Evolutionary conservation across 495 filamentous ascomycete genomes (phyloP).

Genomic region (Xylaria cubensis): DNA sequence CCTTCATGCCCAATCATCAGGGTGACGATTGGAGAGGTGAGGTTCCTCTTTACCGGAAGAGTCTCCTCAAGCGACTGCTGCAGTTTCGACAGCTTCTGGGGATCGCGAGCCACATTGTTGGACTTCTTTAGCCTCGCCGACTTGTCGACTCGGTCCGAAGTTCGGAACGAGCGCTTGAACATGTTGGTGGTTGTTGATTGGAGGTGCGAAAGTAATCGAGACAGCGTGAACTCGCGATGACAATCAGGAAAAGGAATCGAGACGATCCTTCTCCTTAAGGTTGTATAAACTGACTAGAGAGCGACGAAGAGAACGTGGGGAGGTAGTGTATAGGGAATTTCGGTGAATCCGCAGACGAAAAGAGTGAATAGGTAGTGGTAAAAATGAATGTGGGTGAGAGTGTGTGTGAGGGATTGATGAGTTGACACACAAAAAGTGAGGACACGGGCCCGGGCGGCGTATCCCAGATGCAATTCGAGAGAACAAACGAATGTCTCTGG

Average conservation of each 20-base stretch:
- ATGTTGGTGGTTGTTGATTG: slow-evolving; percentile 58
- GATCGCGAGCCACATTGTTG: slow-evolving; percentile 65
- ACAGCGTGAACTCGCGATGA: slow-evolving; percentile 42
- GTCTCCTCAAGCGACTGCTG: slow-evolving; percentile 58
- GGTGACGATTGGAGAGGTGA: slow-evolving; percentile 77
- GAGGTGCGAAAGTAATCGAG: slow-evolving; percentile 39
- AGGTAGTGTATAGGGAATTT: slow-evolving; percentile 25
- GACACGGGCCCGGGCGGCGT: slow-evolving; percentile 58
- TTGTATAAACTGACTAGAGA: slow-evolving; percentile 48
- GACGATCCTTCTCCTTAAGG: background rate
- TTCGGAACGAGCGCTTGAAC: slow-evolving; percentile 85
- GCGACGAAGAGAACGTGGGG: slow-evolving; percentile 53
- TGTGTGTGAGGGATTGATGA: slow-evolving; percentile 35
- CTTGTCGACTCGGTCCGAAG: slow-evolving; percentile 79
- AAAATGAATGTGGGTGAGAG: slow-evolving; percentile 29
- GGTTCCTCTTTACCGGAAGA: slow-evolving; percentile 53
- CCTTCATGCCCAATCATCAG: slow-evolving; percentile 79
- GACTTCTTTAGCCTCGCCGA: slow-evolving; percentile 76
- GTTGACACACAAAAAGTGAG: slow-evolving; percentile 56
- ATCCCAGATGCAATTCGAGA: slow-evolving; percentile 45
- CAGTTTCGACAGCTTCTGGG: slow-evolving; percentile 74
- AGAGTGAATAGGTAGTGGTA: background rate
- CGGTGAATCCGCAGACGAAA: slow-evolving; percentile 34
- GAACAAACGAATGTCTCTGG: slow-evolving; percentile 44
- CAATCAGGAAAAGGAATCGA: slow-evolving; percentile 32